A percentile compares a stretch with the other conserved stretches of the same genome.
Evolutionary conservation across 768 basidiomycete genomes (phyloP).

Genomic region (Naganishia onofrii): DNA sequence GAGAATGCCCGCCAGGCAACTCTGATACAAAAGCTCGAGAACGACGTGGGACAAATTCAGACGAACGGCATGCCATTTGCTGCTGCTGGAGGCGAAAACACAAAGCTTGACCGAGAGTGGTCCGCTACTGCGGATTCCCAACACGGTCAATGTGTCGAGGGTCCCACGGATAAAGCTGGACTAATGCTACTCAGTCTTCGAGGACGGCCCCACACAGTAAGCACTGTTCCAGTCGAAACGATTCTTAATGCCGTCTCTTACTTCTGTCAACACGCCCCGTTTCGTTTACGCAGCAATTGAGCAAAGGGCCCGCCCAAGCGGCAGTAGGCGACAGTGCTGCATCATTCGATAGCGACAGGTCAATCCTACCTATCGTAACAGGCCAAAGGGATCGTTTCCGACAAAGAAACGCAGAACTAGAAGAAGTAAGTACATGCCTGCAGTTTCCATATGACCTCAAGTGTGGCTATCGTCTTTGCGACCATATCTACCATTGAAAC

Average conservation of each 20-base stretch:
- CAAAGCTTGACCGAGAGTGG: not conserved
- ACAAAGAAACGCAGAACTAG: constrained; percentile 91
- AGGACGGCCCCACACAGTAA: not conserved
- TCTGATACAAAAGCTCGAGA: constrained; percentile 88
- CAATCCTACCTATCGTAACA: constrained; percentile 97
- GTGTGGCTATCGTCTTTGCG: constrained; percentile 7
- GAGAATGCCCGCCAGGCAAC: constrained; percentile 74
- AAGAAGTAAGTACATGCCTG: constrained; percentile 63
- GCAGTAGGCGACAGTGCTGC: not conserved
- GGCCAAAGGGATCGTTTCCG: constrained; percentile 96
- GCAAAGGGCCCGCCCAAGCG: not conserved
- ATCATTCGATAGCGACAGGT: constrained; percentile 68
- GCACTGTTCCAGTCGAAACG: not conserved
- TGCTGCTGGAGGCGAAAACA: constrained; percentile 6
- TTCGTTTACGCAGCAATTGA: not conserved
- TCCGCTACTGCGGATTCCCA: not conserved
- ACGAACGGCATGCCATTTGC: constrained; percentile 7
- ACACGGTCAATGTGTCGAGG: not conserved
- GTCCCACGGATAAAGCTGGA: not conserved
- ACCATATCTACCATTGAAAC: not conserved
- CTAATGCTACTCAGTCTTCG: not conserved
- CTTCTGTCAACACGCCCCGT: too few relatives aligned
- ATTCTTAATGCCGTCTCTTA: not conserved
- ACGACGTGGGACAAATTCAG: constrained; percentile 63
- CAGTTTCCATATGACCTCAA: not conserved